A percentile compares a stretch with the other conserved stretches of the same genome.
These are phyloP conservation scores for Yamadazyma triangularis DNA, from an alignment of 1,139 yeast species.

Conservation along the genomic window DNA sequence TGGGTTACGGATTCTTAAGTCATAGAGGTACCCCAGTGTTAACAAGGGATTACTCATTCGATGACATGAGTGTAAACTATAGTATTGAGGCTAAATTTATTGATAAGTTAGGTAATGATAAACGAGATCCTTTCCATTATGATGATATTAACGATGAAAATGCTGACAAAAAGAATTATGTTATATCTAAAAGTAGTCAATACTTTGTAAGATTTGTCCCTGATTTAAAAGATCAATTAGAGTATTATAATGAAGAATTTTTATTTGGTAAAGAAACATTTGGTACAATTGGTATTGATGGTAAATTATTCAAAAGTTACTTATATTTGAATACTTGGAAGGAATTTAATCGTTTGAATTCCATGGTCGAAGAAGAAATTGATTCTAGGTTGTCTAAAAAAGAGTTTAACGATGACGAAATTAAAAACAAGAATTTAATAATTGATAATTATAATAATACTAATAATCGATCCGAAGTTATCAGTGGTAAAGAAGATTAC, in stretches of 20 bases:
- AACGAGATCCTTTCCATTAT: constrained; percentile 25
- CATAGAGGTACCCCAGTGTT: constrained; percentile 40
- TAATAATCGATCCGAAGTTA: constrained; percentile 3
- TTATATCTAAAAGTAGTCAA: constrained; percentile 33
- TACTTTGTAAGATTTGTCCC: constrained; percentile 42
- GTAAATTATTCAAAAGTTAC: constrained; percentile 26
- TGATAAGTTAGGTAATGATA: constrained; percentile 28
- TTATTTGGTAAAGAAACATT: constrained; percentile 24
- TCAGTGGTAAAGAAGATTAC: constrained; percentile 9
- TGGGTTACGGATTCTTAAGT: constrained; percentile 42
- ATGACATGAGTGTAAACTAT: constrained; percentile 38
- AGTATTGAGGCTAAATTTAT: constrained; percentile 43
- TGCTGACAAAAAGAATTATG: constrained; percentile 27
- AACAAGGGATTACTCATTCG: constrained; percentile 40
- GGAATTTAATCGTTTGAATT: constrained; percentile 22
- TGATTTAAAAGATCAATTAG: constrained; percentile 27
- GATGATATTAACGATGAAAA: constrained; percentile 36
- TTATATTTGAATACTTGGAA: constrained; percentile 31
- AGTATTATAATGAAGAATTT: constrained; percentile 23
- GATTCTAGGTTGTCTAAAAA: constrained; percentile 24
- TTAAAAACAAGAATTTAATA: constrained; percentile 31
- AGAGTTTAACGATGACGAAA: constrained; percentile 25
- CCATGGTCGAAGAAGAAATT: constrained; percentile 32
- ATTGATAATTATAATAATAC: constrained; percentile 11
- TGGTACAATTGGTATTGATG: constrained; percentile 32